Evolutionary conservation across 2,329 filamentous ascomycete genomes (phyloP).

Genomic region (Sporothrix brunneoviolacea): DNA sequence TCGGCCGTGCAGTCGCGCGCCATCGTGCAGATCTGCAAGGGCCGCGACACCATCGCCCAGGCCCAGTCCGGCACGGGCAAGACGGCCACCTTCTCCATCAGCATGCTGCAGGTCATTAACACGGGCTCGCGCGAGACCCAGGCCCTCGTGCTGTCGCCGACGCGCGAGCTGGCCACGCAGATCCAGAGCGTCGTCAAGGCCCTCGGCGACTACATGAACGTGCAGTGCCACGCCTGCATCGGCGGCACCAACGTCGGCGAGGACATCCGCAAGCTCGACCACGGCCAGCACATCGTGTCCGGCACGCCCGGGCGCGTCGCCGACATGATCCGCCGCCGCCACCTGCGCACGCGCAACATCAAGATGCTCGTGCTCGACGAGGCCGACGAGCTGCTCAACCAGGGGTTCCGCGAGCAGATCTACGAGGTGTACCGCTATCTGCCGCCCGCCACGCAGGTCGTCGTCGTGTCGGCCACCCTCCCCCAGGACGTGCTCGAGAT

Average conservation of each 20-base stretch:
- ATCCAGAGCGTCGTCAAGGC: slow-evolving; percentile 99
- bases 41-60: slow-evolving; percentile 96
- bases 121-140: slow-evolving; percentile 88
- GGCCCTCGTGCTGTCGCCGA: slow-evolving; percentile 91
- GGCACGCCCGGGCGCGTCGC: slow-evolving; percentile 92
- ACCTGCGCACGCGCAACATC: slow-evolving; percentile 54
- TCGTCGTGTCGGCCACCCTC: slow-evolving; percentile 91
- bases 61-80: slow-evolving; percentile 96
- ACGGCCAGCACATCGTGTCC: slow-evolving; percentile 95
- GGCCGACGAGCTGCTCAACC: slow-evolving; percentile 66
- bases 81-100: slow-evolving; percentile 94
- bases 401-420: slow-evolving; percentile 96
- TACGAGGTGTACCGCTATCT: slow-evolving; percentile 98
- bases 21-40: slow-evolving; percentile 98
- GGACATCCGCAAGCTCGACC: slow-evolving; percentile 94
- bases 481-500: slow-evolving; percentile 98
- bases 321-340: slow-evolving; percentile 55
- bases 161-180: slow-evolving; percentile 92
- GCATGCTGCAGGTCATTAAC: slow-evolving; percentile 92
- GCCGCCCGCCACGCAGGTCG: slow-evolving; percentile 94
- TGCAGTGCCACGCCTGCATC: slow-evolving; percentile 97
- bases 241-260: slow-evolving; percentile 97
- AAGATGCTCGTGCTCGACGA: slow-evolving; percentile 59
- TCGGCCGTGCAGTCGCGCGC: slow-evolving; percentile 96
- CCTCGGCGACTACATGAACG: slow-evolving; percentile 99